A percentile compares a stretch with the other conserved stretches of the same genome.
phyloP scores from a whole-genome alignment of 768 basidiomycete genomes.

The Favolaschia claudopus region DNA sequence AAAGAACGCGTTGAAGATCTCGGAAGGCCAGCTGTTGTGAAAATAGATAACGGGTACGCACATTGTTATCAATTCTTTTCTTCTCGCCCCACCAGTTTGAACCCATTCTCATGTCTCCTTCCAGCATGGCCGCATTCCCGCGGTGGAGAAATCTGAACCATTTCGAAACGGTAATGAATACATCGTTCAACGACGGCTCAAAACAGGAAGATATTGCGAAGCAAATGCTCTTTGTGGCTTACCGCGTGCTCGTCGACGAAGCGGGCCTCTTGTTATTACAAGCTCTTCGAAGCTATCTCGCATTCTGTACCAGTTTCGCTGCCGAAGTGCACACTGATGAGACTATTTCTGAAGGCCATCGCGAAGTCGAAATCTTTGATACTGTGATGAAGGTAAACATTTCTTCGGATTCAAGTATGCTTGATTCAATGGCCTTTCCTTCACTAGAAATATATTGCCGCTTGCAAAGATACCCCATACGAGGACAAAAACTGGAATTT shows the following conservation, averaged over 20 bases:
- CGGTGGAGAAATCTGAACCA: slow-evolving; percentile 43
- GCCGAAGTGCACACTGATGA: slow-evolving; percentile 40
- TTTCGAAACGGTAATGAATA: slow-evolving; percentile 31
- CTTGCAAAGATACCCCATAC: background rate
- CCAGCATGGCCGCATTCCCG: slow-evolving; percentile 38
- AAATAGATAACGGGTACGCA: slow-evolving; percentile 34
- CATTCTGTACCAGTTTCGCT: slow-evolving; percentile 36
- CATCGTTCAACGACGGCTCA: slow-evolving; percentile 41
- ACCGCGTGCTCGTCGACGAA: slow-evolving; percentile 29
- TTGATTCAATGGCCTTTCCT: background rate
- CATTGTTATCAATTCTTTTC: background rate
- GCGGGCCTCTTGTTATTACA: slow-evolving; percentile 36
- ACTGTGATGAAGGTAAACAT: slow-evolving; percentile 29
- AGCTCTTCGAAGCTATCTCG: slow-evolving; percentile 38
- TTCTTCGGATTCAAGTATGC: too few species aligned
- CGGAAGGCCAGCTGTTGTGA: slow-evolving; percentile 20
- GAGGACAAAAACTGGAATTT: slow-evolving; percentile 32
- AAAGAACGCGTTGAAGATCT: too few species aligned
- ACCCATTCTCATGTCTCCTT: background rate
- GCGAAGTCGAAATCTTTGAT: slow-evolving; percentile 29
- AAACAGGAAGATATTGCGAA: slow-evolving; percentile 46
- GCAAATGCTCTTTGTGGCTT: slow-evolving; percentile 36
- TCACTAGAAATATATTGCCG: background rate
- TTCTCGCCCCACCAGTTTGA: slow-evolving; percentile 4
- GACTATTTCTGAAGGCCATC: slow-evolving; percentile 30